Percentiles rank a stretch among this genome's conserved stretches.
These are phyloP conservation scores for Stephania yunnanensis DNA, from an alignment of 164 flowering plant species.

Conservation along the genomic window DNA sequence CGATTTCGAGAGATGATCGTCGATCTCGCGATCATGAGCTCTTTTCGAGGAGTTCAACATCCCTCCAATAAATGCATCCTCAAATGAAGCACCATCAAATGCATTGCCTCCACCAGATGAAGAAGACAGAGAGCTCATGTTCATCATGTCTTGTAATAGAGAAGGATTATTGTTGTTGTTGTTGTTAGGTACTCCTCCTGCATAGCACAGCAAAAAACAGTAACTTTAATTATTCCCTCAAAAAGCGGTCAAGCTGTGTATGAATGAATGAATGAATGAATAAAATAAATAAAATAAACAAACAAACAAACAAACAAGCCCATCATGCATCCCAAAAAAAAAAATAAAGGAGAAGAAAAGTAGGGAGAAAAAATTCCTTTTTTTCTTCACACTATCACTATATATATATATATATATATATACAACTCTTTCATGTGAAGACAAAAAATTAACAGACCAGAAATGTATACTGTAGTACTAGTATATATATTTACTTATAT, in stretches of 20 bases:
- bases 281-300: neutral
- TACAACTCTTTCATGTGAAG: constrained; percentile 37
- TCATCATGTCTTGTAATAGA: constrained; percentile 44
- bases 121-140: constrained; percentile 33
- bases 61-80: constrained; percentile 35
- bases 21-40: constrained; percentile 5
- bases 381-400: no score
- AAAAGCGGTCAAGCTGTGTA: constrained; percentile 30
- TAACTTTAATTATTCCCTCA: constrained; percentile 38
- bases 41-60: constrained; percentile 22
- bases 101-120: constrained; percentile 14
- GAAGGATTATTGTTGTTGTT: constrained; percentile 6
- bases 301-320: constrained; percentile 12
- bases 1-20: constrained; percentile 2
- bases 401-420: no score
- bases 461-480: constrained; percentile 16
- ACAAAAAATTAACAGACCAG: constrained; percentile 33
- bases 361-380: no score
- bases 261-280: neutral
- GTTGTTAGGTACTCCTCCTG: constrained; percentile 9
- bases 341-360: no score
- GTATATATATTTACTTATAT: neutral
- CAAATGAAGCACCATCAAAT: constrained; percentile 32
- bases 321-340: constrained; percentile 14
- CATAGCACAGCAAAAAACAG: neutral